Base-by-base conservation (phyloP, 208 protist species). In the Endotrypanum monterogeii region DNA sequence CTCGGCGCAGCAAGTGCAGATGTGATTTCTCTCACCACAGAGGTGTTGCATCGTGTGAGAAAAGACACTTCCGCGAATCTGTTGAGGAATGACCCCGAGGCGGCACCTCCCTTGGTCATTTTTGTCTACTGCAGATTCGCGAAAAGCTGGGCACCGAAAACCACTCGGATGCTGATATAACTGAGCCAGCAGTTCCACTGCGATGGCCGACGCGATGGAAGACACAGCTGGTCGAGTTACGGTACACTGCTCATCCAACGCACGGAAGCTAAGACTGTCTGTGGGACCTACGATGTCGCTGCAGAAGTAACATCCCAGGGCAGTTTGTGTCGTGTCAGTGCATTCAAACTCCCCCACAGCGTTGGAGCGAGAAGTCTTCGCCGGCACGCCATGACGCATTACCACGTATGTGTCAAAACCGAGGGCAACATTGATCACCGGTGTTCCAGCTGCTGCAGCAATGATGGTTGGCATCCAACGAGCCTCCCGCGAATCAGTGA, bases 231-330 rank as follows among this genome's bases (percentile, higher is more conserved):
- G 95, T 41, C 93, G 86, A 0, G 98, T 99, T 1, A 99, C 99
- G 0, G 99, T 99, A 87, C 99, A 99, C 82, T 99, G 98, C 87
- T 99, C 97, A 85, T 99, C 99, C 0, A 99, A 87, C 28, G 98
- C 99, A 55, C 99, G 89, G 65, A 97, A 95, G 20, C 87, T 91
- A 23, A 98, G 87, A 32, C 90, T 96, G 85, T 96, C 85, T 18
- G 82, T 66, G 28, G 98, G 98, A 25, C 98, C 97, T 20, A 98
- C 86, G 5, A 99, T 89, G 74, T 99, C 98, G 75, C 97, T 98
- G 88, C 99, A 99, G 74, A 99, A 99, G 79, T 99, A 99, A 80
- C 99, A 99, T 37, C 98, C 98, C 6, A 99, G 71, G 7, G 66
- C 54, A 4, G 50, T 61, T 8, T 32, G 48, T 11, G 48, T 35